Evolutionary conservation across 176 grass and related monocot genomes (phyloP).

Genomic region (Aegilops umbellulata): DNA sequence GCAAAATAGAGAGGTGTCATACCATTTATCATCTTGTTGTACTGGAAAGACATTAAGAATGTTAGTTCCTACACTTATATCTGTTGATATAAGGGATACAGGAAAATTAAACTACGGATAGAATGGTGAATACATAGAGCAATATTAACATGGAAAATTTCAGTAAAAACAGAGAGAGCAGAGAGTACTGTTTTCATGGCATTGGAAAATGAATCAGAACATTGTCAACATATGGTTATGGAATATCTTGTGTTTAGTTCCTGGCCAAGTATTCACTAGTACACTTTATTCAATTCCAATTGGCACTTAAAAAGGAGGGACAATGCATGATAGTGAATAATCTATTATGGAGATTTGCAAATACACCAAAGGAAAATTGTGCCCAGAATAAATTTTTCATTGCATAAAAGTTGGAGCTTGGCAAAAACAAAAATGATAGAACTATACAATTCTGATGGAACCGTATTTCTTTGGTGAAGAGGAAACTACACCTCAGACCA

Average conservation of each 20-base stretch:
- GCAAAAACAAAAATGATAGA: slow-evolving; percentile 5
- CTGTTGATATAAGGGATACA: not conserved
- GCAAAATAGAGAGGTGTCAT: slow-evolving; percentile 37
- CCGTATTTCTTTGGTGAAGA: not conserved
- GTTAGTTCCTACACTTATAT: not conserved
- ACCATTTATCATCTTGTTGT: slow-evolving; percentile 30
- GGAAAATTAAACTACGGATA: not conserved
- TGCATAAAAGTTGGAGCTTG: not conserved
- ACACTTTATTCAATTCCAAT: not conserved
- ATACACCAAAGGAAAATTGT: not conserved
- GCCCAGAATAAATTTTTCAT: not conserved
- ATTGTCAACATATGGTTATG: not conserved
- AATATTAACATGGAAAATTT: not conserved
- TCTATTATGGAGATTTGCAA: not conserved
- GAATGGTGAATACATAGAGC: not conserved
- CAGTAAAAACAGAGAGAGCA: not conserved
- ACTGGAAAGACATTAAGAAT: not conserved
- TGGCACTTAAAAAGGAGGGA: not conserved
- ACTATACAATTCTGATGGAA: not conserved
- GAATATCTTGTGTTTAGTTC: not conserved
- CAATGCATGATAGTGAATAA: not conserved
- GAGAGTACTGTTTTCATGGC: not conserved
- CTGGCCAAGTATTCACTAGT: not conserved
- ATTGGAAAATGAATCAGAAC: not conserved
- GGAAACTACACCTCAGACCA: not conserved